Evolutionary conservation across 108 stramenopile species (phyloP).

Genomic region (Ochromonas danica): DNA sequence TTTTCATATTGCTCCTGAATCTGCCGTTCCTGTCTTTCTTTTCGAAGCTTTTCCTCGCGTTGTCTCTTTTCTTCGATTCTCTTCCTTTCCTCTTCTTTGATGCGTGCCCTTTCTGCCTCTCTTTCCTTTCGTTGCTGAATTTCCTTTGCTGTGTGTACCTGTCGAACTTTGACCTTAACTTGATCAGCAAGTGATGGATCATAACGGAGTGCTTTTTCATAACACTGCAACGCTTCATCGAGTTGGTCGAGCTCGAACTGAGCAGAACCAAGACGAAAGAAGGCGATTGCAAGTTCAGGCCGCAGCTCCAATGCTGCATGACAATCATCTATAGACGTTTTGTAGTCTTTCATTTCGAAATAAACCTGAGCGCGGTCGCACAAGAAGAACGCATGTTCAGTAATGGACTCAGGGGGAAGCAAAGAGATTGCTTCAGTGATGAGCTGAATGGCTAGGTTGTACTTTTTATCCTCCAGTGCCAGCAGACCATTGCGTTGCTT

Average conservation of each 20-base stretch:
- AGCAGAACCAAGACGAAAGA: neutral
- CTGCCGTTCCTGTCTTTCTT: neutral
- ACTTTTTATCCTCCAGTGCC: slow-evolving; percentile 18
- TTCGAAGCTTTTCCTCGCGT: neutral
- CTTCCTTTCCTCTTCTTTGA: slow-evolving; percentile 1
- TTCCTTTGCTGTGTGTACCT: slow-evolving; percentile 12
- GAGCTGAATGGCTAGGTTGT: neutral
- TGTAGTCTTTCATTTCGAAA: slow-evolving; percentile 12
- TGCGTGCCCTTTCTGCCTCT: slow-evolving; percentile 1
- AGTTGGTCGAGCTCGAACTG: neutral
- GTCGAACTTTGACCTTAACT: slow-evolving; percentile 3
- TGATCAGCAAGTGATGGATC: slow-evolving; percentile 3
- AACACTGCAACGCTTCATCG: neutral
- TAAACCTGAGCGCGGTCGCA: slow-evolving; percentile 19
- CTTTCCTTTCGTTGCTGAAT: neutral
- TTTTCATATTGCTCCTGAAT: neutral
- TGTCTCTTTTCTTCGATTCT: neutral
- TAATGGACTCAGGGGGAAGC: neutral
- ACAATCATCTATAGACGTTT: neutral
- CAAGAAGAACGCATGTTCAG: slow-evolving; percentile 24
- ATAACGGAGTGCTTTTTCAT: neutral
- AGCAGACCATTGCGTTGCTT: slow-evolving; percentile 8
- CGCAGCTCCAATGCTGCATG: neutral
- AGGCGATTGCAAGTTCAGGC: slow-evolving; percentile 5
- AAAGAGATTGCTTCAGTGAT: slow-evolving; percentile 6